phyloP scores from a whole-genome alignment of 2,329 filamentous ascomycete species.

The Colletotrichum godetiae region DNA sequence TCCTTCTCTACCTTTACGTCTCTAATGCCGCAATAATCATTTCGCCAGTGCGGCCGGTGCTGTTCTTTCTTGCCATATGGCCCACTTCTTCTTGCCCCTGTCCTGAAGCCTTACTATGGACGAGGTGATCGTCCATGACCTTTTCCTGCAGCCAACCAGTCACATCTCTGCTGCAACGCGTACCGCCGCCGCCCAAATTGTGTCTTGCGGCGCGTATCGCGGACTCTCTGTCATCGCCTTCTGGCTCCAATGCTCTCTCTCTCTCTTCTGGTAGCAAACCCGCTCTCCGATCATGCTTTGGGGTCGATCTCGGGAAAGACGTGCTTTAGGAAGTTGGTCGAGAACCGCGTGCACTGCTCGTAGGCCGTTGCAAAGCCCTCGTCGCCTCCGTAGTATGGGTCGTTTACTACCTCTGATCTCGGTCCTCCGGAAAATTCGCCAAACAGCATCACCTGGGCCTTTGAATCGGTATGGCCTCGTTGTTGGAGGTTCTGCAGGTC shows the following conservation, averaged over 20 bases:
- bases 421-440: conserved; percentile 79
- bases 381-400: conserved; percentile 92
- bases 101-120: not conserved
- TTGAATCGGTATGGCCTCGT: conserved; percentile 66
- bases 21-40: conserved; percentile 3
- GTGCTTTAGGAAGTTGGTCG: conserved; percentile 77
- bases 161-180: not conserved
- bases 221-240: not conserved
- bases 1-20: conserved; percentile 1
- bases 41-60: conserved; percentile 12
- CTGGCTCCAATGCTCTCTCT: not conserved
- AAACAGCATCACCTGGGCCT: conserved; percentile 82
- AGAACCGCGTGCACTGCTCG: conserved; percentile 83
- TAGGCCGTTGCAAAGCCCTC: conserved; percentile 89
- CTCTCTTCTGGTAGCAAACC: not conserved
- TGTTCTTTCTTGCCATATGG: conserved; percentile 7
- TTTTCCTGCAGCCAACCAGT: not conserved
- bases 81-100: not conserved
- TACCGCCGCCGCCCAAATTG: not conserved
- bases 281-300: conserved; percentile 1
- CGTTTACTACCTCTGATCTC: conserved; percentile 78
- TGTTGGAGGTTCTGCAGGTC: conserved; percentile 74
- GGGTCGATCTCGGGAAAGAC: conserved; percentile 55
- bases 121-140: not conserved
- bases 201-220: not conserved